Evolutionary conservation across 1,139 yeast species (phyloP), one percentile per base, ranked within the genome.

Genomic region (Hansenula lynferdii): DNA sequence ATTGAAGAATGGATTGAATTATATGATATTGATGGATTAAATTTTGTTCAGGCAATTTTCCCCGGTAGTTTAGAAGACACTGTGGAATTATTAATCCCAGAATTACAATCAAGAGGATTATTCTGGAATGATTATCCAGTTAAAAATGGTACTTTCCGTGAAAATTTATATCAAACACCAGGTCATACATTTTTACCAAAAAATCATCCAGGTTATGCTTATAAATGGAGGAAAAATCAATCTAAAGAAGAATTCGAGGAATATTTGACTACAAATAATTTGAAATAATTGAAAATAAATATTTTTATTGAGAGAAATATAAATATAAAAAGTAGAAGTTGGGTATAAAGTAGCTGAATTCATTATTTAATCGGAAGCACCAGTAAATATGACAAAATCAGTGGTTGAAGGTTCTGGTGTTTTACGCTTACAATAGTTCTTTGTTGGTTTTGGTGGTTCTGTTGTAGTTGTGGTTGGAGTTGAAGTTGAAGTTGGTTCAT

Each of bases 211-310:
- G 69, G 69, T 8, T 45, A 64, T 44, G 48, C 49, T 4, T 50
- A 64, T 25, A 61, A 68, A 49, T 66, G 70, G 71, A 58, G 52
- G 30, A 53, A 56, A 6, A 62, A 58, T 10, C 61, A 57, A 37
- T 12, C 62, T 2, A 59, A 53, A 37, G 63, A 62, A 37, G 65
- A 63, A 21, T 63, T 62, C 42, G 69, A 65, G 26, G 31, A 35
- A n/a, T n/a, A n/a, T n/a, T n/a, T n/a, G n/a, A n/a, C n/a, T n/a
- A n/a, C n/a, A n/a, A n/a, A n/a, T n/a, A n/a, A n/a, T n/a, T n/a
- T n/a, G n/a, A n/a, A n/a, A n/a, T n/a, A n/a, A n/a, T n/a, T n/a
- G n/a, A n/a, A n/a, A n/a, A n/a, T n/a, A n/a, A n/a, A n/a, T n/a
- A n/a, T n/a, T n/a, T n/a, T n/a, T n/a, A n/a, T n/a, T n/a, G n/a